Evolutionary conservation across 2,329 filamentous ascomycete species (phyloP).

Genomic region (Polytolypa hystricis): DNA sequence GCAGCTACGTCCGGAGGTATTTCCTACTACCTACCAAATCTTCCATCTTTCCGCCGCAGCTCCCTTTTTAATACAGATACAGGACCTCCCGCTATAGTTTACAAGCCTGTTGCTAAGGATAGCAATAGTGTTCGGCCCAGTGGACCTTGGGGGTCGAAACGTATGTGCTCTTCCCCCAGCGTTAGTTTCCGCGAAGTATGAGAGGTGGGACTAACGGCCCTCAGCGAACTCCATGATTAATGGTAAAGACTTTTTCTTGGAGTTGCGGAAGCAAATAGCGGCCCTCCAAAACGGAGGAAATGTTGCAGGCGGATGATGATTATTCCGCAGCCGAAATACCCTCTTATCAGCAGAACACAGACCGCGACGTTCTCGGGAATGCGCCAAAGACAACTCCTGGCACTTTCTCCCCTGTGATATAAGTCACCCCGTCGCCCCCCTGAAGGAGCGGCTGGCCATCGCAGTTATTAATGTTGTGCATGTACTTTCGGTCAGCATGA

Average conservation of each 20-base stretch:
- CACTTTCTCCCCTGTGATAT: too few relatives aligned
- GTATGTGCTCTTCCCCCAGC: constrained; percentile 20
- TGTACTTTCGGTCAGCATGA: too few relatives aligned
- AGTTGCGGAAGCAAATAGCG: constrained; percentile 37
- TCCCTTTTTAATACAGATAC: constrained; percentile 15
- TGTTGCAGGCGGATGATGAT: constrained; percentile 25
- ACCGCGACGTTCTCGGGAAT: too few relatives aligned
- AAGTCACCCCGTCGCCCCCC: too few relatives aligned
- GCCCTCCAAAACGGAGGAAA: constrained; percentile 27
- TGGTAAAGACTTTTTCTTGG: constrained; percentile 40
- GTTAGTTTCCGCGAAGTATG: not conserved
- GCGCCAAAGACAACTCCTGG: too few relatives aligned
- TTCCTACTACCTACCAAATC: constrained; percentile 1
- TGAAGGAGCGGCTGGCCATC: too few relatives aligned
- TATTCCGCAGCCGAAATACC: not conserved
- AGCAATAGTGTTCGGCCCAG: constrained; percentile 24
- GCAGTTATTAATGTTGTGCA: too few relatives aligned
- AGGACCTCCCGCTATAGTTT: constrained; percentile 21
- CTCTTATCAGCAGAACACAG: too few relatives aligned
- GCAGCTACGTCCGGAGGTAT: constrained; percentile 22
- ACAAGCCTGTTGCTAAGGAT: constrained; percentile 30
- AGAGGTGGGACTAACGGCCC: constrained; percentile 4
- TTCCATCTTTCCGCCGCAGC: not conserved
- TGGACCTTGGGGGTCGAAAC: constrained; percentile 34
- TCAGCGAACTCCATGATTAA: constrained; percentile 38